Base-by-base conservation (phyloP, 768 basidiomycete genomes). In the Lactifluus piperatus region DNA sequence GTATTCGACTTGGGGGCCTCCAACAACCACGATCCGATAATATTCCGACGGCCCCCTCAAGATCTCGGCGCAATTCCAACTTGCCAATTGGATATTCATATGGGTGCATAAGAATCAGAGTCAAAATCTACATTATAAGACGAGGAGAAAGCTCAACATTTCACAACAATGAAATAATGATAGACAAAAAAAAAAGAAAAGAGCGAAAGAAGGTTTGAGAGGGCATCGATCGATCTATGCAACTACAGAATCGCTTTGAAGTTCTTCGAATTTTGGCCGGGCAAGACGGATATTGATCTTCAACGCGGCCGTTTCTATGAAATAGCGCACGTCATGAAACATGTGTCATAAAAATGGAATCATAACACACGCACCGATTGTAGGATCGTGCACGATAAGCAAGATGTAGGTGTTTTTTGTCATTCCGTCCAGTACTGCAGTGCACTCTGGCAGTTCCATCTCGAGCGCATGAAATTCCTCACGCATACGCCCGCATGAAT, bases 321-420 rank as follows among this genome's bases (percentile, higher is more conserved):
- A 18, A 43, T n/a, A 10, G 32, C 57, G n/a, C 24, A 51, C 48
- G 44, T 65, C 4, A 24, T 46, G 6, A 22, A 20, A 10, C 26
- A n/a, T 9, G 3, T 2, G 11, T 5, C 24, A 2, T 2, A 22
- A n/a, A n/a, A n/a, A 22, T 14, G 16, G 11, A 20, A 13, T 26
- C 24, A 34, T 22, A 18, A n/a, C 52, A 54, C 43, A 8, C 79
- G 62, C 62, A 92, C 92, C 91, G 69, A 94, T 86, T 71, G 86
- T 84, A 0, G 91, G 90, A 68, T 95, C 85, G 64, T 93, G 89
- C 10, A 91, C 86, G 41, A 98, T 82, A 54, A 97, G 80, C 68
- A 98, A 76, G 50, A 97, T 85, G 66, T 93, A 98, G 1, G 94
- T 95, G 70, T 97, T 97, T 66, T 81, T 79, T 26, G 95, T 97